Conservation (phyloP, 164 flowering plant species). For the Sedum album region DNA sequence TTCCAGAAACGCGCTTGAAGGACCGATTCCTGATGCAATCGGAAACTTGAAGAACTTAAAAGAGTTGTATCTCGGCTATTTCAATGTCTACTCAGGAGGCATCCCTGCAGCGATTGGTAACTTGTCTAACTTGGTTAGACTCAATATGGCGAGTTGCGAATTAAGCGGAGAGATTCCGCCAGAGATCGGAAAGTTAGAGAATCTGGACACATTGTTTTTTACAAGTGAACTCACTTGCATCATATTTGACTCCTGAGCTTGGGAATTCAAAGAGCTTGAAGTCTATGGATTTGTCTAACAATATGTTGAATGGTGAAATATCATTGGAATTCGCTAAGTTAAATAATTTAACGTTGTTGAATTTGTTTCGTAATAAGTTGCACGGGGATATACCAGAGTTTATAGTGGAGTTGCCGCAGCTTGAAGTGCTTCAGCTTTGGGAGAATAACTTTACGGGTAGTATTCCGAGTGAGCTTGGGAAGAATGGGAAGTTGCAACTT, state of each 20-base stretch:
- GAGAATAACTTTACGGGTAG: constrained; percentile 88
- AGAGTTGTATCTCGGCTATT: constrained; percentile 78
- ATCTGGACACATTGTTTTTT: constrained; percentile 75
- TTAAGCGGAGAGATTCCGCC: constrained; percentile 72
- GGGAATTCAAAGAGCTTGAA: constrained; percentile 65
- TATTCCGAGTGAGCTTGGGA: constrained; percentile 64
- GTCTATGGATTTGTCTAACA: constrained; percentile 90
- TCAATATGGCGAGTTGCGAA: constrained; percentile 80
- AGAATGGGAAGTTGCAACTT: constrained; percentile 45
- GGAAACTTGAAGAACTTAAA: constrained; percentile 58
- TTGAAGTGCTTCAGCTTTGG: constrained; percentile 92
- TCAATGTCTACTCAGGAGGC: constrained; percentile 57
- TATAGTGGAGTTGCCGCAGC: constrained; percentile 61
- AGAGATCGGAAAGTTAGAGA: constrained; percentile 62
- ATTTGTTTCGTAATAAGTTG: constrained; percentile 77
- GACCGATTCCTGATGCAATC: constrained; percentile 61
- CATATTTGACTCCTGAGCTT: constrained; percentile 48
- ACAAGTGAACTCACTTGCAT: constrained; percentile 74
- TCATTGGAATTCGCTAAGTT: constrained; percentile 50
- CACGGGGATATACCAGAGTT: constrained; percentile 82
- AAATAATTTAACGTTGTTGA: constrained; percentile 68
- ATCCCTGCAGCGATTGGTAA: constrained; percentile 77
- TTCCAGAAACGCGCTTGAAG: constrained; percentile 77
- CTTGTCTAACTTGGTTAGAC: constrained; percentile 45
- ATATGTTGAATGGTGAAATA: constrained; percentile 64